A percentile compares a stretch with the other conserved stretches of the same genome.
Conservation (phyloP, 2,329 filamentous ascomycete species). For the Blumeria graminis region DNA sequence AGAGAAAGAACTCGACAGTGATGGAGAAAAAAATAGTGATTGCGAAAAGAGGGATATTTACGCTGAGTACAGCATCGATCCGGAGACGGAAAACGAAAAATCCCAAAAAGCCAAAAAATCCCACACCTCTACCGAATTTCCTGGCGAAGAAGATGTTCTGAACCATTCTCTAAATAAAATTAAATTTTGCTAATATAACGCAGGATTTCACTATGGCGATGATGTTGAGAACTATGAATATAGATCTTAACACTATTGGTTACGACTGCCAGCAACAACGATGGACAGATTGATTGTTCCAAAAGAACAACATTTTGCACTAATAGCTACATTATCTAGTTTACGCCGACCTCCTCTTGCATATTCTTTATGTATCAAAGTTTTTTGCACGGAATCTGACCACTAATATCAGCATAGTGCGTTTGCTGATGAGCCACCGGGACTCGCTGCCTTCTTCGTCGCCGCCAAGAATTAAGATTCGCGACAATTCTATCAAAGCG, state of each 20-base stretch:
- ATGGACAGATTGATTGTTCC: constrained; percentile 26
- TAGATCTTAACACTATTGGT: constrained; percentile 37
- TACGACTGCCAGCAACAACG: constrained; percentile 31
- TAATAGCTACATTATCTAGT: too few relatives aligned
- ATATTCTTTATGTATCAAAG: too few relatives aligned
- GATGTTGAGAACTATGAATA: constrained; percentile 42
- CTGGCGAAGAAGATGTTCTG: constrained; percentile 18
- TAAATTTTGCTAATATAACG: constrained; percentile 3
- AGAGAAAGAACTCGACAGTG: constrained; percentile 14
- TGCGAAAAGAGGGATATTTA: constrained; percentile 15
- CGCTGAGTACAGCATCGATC: constrained; percentile 14
- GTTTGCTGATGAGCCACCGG: too few relatives aligned
- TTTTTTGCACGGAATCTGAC: too few relatives aligned
- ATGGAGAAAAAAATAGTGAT: constrained; percentile 15
- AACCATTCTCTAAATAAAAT: constrained; percentile 6
- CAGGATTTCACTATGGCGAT: constrained; percentile 44
- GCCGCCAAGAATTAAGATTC: too few relatives aligned
- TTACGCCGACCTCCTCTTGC: too few relatives aligned
- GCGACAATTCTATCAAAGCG: too few relatives aligned
- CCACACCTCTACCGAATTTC: constrained; percentile 15
- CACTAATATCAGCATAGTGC: too few relatives aligned
- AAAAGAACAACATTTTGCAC: too few relatives aligned
- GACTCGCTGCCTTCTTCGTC: too few relatives aligned
- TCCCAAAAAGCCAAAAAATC: constrained; percentile 13
- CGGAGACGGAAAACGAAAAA: constrained; percentile 16